Conservation (phyloP, 2,329 filamentous ascomycete species). For the Amauroascus verrucosus region DNA sequence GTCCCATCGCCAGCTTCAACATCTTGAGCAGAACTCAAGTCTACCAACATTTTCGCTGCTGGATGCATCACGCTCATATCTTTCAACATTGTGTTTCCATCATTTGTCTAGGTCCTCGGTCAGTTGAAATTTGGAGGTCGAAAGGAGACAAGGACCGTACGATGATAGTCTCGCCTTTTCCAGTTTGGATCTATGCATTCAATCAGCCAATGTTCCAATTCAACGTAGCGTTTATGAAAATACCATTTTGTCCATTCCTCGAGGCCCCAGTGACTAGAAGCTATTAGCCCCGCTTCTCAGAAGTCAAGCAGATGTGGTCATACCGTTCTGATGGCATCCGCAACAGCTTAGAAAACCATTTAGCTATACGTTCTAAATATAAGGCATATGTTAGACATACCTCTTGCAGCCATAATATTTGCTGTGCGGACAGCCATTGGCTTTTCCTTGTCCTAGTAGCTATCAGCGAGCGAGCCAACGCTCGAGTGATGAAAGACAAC, state of each 20-base stretch:
- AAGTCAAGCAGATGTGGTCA: constrained; percentile 21
- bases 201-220: constrained; percentile 4
- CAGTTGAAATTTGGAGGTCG: neutral
- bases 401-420: constrained; percentile 95
- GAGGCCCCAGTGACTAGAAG: constrained; percentile 68
- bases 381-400: constrained; percentile 39
- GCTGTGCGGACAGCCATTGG: constrained; percentile 89
- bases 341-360: constrained; percentile 57
- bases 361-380: constrained; percentile 19
- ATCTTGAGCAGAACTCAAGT: constrained; percentile 93
- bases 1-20: constrained; percentile 97
- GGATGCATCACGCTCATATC: constrained; percentile 99
- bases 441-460: constrained; percentile 76
- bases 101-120: constrained; percentile 59
- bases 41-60: constrained; percentile 98
- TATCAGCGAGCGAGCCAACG: constrained; percentile 28
- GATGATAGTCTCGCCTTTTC: constrained; percentile 95
- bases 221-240: constrained; percentile 11
- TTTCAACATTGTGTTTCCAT: constrained; percentile 97
- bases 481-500: constrained; percentile 5
- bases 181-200: constrained; percentile 63
- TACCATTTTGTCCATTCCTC: constrained; percentile 97
- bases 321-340: constrained; percentile 89
- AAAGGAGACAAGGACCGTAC: constrained; percentile 26
- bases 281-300: constrained; percentile 30